Conservation (phyloP, 176 grass and related monocot species). For the Cenchrus purpureus region DNA sequence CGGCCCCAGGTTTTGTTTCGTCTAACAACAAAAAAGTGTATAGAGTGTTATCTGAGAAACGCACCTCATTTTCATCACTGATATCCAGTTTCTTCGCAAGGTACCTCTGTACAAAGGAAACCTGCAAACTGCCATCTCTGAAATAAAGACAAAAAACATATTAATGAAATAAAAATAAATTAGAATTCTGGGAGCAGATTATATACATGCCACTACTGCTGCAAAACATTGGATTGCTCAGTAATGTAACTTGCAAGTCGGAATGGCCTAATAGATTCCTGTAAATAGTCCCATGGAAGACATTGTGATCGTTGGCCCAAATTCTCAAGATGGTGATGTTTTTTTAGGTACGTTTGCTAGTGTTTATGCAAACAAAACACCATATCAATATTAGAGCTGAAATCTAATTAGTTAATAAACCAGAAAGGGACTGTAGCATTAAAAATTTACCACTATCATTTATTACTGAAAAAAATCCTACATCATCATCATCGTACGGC, state of each 20-base stretch:
- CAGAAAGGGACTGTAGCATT: neutral
- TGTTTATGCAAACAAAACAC: constrained; percentile 1
- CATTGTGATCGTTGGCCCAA: neutral
- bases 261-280: neutral
- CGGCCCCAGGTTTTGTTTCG: neutral
- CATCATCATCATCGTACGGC: neutral
- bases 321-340: neutral
- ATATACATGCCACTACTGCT: neutral
- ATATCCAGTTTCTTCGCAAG: constrained; percentile 75
- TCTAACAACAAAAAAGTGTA: neutral
- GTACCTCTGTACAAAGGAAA: constrained; percentile 79
- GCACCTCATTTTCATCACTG: constrained; percentile 78
- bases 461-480: neutral
- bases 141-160: constrained; percentile 37
- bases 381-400: neutral
- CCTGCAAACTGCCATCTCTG: constrained; percentile 70
- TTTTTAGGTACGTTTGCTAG: neutral
- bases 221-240: neutral
- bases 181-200: constrained; percentile 3
- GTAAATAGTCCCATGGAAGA: constrained; percentile 13
- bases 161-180: constrained; percentile 7
- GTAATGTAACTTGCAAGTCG: neutral
- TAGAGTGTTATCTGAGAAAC: neutral
- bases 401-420: neutral
- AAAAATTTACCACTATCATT: neutral